Evolutionary conservation across 371 early-diverging fungal species (phyloP), one percentile per base, ranked within the genome.

Genomic region (Haplosporangium sp.): DNA sequence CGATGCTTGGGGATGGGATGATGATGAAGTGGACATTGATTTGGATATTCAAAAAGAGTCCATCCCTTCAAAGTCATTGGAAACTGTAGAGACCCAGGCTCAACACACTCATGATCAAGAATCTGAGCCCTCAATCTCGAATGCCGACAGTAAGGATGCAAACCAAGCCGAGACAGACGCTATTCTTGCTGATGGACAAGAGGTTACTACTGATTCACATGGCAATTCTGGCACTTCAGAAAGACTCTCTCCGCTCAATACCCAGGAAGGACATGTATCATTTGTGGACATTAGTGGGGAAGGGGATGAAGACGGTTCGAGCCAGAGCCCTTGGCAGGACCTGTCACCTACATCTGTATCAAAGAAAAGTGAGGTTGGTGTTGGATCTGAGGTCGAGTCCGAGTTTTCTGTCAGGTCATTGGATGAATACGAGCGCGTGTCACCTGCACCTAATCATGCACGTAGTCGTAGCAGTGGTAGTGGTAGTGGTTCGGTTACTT

Each of bases 1-100:
- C 7, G 74, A 79, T 37, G 65, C 71, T 2, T 79, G 81, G 81
- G 81, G 71, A 10, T 79, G 81, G 81, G 74, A 74, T 45, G 74
- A 71, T 8, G 71, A 74, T 11, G 67, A 74, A 19, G 61, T 59
- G 1, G 78, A 42, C 0, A 67, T 69, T 19, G 38, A 63, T 57
- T 52, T 63, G 38, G 67, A 69, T 37, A 39, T 27, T 40, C 53
- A 69, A 20, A 60, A 66, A 15, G 48, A 55, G 15, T 42, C 9
- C 44, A 42, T 5, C 34, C 52, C 6, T 27, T 11, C 35, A 27
- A 35, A 66, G 66, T 10, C 19, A 34, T 5, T 35, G 9, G 13
- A 37, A 2, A 4, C 44, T 6, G 8, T 9, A 10, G 39, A 67
- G 7, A n/a, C 40, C 17, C n/a, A 10, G 10, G 10, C 13, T 48